These are phyloP conservation scores for Ophiobolus disseminans DNA, from an alignment of 2,329 filamentous ascomycete genomes.

Conservation along the genomic window DNA sequence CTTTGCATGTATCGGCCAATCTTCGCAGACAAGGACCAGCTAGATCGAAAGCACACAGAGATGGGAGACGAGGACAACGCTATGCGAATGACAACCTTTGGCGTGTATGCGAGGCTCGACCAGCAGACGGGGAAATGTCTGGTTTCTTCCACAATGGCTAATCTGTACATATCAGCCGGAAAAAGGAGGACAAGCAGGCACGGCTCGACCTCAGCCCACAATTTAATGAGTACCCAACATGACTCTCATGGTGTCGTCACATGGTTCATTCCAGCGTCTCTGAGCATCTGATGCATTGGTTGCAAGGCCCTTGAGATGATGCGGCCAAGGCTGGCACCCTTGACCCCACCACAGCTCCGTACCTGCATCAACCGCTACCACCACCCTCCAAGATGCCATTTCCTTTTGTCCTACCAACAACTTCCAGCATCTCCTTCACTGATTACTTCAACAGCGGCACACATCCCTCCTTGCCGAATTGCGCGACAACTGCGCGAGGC, in stretches of 20 bases:
- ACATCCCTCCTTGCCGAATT: constrained; percentile 86
- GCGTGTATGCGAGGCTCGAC: not conserved
- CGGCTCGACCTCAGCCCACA: not conserved
- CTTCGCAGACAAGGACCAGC: no score
- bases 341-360: constrained; percentile 33
- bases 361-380: constrained; percentile 31
- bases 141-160: constrained; percentile 24
- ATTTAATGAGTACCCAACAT: constrained; percentile 14
- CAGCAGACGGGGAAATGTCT: not conserved
- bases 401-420: constrained; percentile 86
- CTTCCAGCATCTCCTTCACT: constrained; percentile 83
- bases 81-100: not conserved
- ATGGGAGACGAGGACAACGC: constrained; percentile 2
- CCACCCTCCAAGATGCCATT: constrained; percentile 74
- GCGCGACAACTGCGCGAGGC: constrained; percentile 81
- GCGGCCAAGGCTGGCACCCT: constrained; percentile 28
- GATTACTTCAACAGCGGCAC: constrained; percentile 77
- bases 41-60: no score
- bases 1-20: no score
- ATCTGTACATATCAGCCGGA: constrained; percentile 40
- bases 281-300: not conserved
- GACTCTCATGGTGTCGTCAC: no score
- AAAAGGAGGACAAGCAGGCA: not conserved
- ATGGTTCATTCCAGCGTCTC: not conserved
- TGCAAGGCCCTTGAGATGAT: constrained; percentile 11